Evolutionary conservation across 1,284 basidiomycete species (phyloP).

Genomic region (Trametes polyzona): DNA sequence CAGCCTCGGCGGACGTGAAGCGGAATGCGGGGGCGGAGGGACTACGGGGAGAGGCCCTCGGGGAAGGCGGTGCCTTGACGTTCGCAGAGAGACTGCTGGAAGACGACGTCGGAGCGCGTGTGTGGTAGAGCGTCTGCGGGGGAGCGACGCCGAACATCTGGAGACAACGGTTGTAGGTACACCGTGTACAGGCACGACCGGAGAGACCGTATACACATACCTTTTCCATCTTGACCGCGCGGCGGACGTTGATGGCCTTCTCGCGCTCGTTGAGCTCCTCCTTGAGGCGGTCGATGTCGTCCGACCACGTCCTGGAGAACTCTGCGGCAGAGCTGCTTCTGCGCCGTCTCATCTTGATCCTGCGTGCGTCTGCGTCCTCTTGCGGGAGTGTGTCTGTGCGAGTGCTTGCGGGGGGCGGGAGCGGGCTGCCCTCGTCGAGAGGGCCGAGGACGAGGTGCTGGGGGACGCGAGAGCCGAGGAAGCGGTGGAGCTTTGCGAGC

Average conservation of each 20-base stretch:
- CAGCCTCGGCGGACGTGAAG: constrained; percentile 52
- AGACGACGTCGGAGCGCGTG: constrained; percentile 45
- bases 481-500: constrained; percentile 78
- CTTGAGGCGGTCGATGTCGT: constrained; percentile 63
- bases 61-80: constrained; percentile 15
- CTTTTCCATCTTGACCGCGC: constrained; percentile 86
- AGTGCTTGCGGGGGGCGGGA: constrained; percentile 42
- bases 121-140: constrained; percentile 73
- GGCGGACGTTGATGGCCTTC: constrained; percentile 75
- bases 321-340: constrained; percentile 60
- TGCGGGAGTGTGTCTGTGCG: constrained; percentile 19
- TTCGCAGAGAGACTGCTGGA: constrained; percentile 37
- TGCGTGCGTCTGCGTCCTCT: constrained; percentile 33
- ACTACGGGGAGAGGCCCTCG: constrained; percentile 18
- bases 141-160: constrained; percentile 82
- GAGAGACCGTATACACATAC: constrained; percentile 41
- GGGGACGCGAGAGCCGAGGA: constrained; percentile 77
- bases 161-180: constrained; percentile 5
- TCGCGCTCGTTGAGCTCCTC: constrained; percentile 71
- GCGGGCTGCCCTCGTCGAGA: constrained; percentile 41
- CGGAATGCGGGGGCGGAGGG: constrained; percentile 26
- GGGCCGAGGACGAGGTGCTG: constrained; percentile 65
- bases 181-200: not conserved
- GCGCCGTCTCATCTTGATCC: constrained; percentile 51
- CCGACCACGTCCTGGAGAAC: constrained; percentile 48